Conservation (phyloP, 768 basidiomycete species). For the Phaeotremella fagi region DNA sequence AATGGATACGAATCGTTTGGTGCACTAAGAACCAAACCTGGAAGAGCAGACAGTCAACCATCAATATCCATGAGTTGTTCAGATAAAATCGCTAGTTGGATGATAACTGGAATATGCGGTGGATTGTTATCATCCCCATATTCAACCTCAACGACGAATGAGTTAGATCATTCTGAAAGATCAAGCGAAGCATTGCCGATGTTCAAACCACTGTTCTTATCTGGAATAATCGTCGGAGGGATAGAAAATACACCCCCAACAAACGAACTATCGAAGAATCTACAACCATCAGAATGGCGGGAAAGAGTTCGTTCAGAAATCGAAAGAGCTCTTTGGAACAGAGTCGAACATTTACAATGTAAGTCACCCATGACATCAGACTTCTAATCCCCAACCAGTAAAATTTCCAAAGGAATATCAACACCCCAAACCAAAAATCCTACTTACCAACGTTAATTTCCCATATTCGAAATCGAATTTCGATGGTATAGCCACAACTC, state of each 20-base stretch:
- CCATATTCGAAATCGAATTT: conserved; percentile 58
- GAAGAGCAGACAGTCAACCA: conserved; percentile 78
- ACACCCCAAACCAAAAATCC: conserved; percentile 55
- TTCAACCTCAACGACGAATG: background rate
- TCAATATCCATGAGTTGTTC: conserved; percentile 87
- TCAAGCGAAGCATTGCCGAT: background rate
- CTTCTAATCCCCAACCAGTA: background rate
- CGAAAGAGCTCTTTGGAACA: conserved; percentile 60
- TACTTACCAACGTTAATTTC: conserved; percentile 62
- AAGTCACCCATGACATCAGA: background rate
- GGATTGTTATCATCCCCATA: conserved; percentile 54
- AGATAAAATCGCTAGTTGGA: conserved; percentile 90
- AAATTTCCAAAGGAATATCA: conserved; percentile 55
- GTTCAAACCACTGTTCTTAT: conserved; percentile 62
- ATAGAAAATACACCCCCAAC: conserved; percentile 52
- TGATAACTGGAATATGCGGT: conserved; percentile 77
- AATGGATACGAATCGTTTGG: conserved; percentile 71
- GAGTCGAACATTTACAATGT: conserved; percentile 45
- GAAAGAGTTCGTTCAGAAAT: conserved; percentile 59
- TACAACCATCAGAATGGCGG: conserved; percentile 14
- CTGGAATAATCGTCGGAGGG: conserved; percentile 66
- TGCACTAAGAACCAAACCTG: conserved; percentile 86
- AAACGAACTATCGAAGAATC: background rate
- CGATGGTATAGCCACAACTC: conserved; percentile 26
- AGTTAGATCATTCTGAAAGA: conserved; percentile 33